Percentiles rank a stretch among this genome's conserved stretches.
Evolutionary conservation across 2,329 filamentous ascomycete genomes (phyloP).

Genomic region (Neofusicoccum cordaticola): DNA sequence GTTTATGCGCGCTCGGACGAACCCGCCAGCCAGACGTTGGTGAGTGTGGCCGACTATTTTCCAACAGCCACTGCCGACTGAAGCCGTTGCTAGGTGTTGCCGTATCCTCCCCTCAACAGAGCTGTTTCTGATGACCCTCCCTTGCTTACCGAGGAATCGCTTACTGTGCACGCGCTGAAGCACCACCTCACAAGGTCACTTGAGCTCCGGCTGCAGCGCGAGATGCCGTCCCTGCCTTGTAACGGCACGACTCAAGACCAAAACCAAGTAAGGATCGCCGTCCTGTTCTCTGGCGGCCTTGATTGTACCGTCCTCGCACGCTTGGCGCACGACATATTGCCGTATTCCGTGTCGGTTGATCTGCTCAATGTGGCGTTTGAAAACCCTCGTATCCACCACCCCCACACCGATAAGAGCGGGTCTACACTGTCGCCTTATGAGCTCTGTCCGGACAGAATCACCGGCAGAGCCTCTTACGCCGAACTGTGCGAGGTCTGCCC

Average conservation of each 20-base stretch:
- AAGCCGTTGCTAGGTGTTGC: neutral
- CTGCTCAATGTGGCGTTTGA: conserved; percentile 96
- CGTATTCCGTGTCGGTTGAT: conserved; percentile 68
- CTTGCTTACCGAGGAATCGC: conserved; percentile 6
- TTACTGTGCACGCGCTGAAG: conserved; percentile 41
- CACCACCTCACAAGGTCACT: conserved; percentile 12
- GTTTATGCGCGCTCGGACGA: neutral
- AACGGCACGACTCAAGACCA: neutral
- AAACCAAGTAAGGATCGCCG: conserved; percentile 58
- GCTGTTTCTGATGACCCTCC: neutral
- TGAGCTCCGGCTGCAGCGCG: conserved; percentile 9
- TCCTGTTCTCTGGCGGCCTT: conserved; percentile 91
- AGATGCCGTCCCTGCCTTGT: neutral
- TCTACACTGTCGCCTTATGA: conserved; percentile 58
- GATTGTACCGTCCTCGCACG: conserved; percentile 89
- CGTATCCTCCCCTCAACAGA: conserved; percentile 6
- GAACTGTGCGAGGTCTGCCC: conserved; percentile 72
- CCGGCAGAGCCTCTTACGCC: conserved; percentile 74
- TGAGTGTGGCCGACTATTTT: neutral
- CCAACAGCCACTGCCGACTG: neutral
- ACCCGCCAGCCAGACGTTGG: neutral
- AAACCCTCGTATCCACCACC: conserved; percentile 67
- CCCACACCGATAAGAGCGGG: conserved; percentile 25
- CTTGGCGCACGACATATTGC: conserved; percentile 73
- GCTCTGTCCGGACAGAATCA: conserved; percentile 84